A percentile compares a stretch with the other conserved stretches of the same genome.
Evolutionary conservation across 352 stramenopile genomes (phyloP).

Genomic region (Plasmopara viticola): DNA sequence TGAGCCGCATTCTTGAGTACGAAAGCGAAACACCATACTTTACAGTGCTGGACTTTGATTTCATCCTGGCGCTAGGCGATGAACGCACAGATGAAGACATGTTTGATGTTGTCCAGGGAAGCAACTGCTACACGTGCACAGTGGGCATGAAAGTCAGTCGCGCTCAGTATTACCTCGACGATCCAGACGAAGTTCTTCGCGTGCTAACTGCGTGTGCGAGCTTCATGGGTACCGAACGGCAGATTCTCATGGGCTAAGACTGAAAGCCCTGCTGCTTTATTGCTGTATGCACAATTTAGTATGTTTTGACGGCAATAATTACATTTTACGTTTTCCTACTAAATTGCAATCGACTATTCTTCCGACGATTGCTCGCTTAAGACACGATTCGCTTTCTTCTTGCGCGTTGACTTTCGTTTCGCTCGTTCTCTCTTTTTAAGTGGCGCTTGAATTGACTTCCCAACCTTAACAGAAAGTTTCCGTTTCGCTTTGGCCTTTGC

Average conservation of each 20-base stretch:
- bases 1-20: slow-evolving; percentile 80
- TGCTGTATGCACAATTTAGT: too few relatives aligned
- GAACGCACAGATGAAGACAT: slow-evolving; percentile 87
- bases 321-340: too few relatives aligned
- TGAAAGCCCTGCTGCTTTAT: too few relatives aligned
- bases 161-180: slow-evolving; percentile 78
- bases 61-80: slow-evolving; percentile 80
- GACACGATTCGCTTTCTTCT: slow-evolving; percentile 19
- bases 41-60: slow-evolving; percentile 73
- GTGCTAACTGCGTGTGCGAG: slow-evolving; percentile 69
- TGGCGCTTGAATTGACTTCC: slow-evolving; percentile 13
- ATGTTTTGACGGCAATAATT: too few relatives aligned
- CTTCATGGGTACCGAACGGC: slow-evolving; percentile 31
- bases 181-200: slow-evolving; percentile 70
- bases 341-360: not conserved
- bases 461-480: slow-evolving; percentile 20
- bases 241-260: slow-evolving; percentile 19
- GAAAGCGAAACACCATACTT: slow-evolving; percentile 73
- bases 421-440: slow-evolving; percentile 26
- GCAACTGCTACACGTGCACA: slow-evolving; percentile 85
- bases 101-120: slow-evolving; percentile 86
- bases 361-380: slow-evolving; percentile 24
- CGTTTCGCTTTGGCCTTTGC: slow-evolving; percentile 27
- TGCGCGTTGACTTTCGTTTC: slow-evolving; percentile 24
- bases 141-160: slow-evolving; percentile 85